A percentile compares a stretch with the other conserved stretches of the same genome.
Evolutionary conservation across 1,284 basidiomycete species (phyloP).

Genomic region (Sporisorium graminicola): DNA sequence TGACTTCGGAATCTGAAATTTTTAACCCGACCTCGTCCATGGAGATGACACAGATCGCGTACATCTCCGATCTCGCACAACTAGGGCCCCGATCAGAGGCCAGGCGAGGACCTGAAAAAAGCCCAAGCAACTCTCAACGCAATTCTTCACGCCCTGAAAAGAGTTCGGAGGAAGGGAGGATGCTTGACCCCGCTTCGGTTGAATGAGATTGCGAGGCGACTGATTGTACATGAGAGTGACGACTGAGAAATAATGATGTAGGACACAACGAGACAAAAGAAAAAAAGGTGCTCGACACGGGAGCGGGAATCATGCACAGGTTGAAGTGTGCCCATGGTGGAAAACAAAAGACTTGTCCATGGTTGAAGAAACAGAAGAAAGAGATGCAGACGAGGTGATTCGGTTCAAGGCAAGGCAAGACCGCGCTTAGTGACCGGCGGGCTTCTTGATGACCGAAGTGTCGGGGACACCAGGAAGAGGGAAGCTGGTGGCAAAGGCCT

Average conservation of each 20-base stretch:
- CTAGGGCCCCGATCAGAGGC: too few relatives aligned
- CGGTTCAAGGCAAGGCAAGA: background rate
- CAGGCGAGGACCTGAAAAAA: too few relatives aligned
- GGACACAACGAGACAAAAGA: slow-evolving; percentile 5
- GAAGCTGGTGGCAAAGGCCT: slow-evolving; percentile 84
- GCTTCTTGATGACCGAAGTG: slow-evolving; percentile 70
- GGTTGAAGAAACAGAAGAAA: slow-evolving; percentile 17
- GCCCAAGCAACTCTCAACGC: too few relatives aligned
- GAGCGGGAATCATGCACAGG: slow-evolving; percentile 53
- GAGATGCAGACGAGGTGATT: slow-evolving; percentile 34
- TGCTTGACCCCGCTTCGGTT: slow-evolving; percentile 51
- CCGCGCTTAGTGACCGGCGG: slow-evolving; percentile 41
- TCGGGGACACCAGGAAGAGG: slow-evolving; percentile 90
- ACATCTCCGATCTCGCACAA: background rate
- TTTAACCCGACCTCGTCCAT: background rate
- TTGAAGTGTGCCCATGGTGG: slow-evolving; percentile 45
- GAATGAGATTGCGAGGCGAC: slow-evolving; percentile 56
- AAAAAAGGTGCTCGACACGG: slow-evolving; percentile 17
- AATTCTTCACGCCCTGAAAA: too few relatives aligned
- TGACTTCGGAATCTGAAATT: background rate
- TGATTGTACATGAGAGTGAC: slow-evolving; percentile 42
- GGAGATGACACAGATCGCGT: background rate
- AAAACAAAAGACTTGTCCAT: slow-evolving; percentile 13
- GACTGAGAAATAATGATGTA: slow-evolving; percentile 11
- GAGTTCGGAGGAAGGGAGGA: slow-evolving; percentile 22